Base-by-base conservation (phyloP, 352 stramenopile genomes). In the Globisporangium irregulare region DNA sequence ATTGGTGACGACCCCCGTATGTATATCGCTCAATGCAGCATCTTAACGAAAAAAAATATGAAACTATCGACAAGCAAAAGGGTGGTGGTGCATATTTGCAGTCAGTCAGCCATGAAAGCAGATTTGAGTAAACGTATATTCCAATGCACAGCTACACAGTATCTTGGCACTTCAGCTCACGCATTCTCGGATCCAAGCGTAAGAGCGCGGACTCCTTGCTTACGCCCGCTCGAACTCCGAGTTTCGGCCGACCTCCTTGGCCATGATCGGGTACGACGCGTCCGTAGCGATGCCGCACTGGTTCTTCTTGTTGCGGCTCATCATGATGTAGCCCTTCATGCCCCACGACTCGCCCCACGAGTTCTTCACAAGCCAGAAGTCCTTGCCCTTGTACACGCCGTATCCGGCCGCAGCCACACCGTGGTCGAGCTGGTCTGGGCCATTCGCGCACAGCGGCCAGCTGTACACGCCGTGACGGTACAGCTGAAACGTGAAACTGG, bases 281-380 rank as follows among this genome's bases (percentile, higher is more conserved):
- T 90, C 83, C 36, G 82, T 98, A 54, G 97, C 86, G 67, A 99
- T 95, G 24, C 96, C 95, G 74, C 96, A 99, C 41, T 97, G 97
- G 61, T 98, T 98, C 9, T 90, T 86, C 56, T 91, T 87, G 65
- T 87, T 82, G 67, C 89, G 86, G 18, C 71, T 70, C 61, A 97
- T 79, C 59, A 87, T 86, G 64, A 97, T 94, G 78, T 94, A 97
- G 55, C 91, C 91, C 5, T 95, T 64, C 70, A 97, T 90, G 54
- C 93, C 93, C 93, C 93, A 98, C 22, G 72, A 76, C 8, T 77
- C 61, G 25, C 87, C 81, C 95, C 95, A 99, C 63, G 87, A 97
- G 79, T 99, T 99, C 68, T 97, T 91, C 27, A 99, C 80, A 63
- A 98, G 84, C 91, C 93, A 99, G 72, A 98, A 99, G 46, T 95